Base-by-base conservation (phyloP, 225 moss, liverwort and hornwort species). In the Physcomitrellopsis africana region DNA sequence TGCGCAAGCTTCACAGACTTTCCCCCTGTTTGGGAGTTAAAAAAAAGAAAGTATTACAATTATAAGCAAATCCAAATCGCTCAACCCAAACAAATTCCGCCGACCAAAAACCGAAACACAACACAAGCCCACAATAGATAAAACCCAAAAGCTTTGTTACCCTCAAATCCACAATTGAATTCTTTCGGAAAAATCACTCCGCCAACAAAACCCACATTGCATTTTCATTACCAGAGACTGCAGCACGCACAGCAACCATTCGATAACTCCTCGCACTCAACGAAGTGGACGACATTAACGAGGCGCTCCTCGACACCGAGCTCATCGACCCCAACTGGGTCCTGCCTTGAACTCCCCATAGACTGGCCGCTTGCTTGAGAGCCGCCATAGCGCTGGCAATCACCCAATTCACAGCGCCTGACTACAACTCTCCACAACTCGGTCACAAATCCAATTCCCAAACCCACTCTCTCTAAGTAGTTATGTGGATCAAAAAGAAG, bases 181-280 rank as follows among this genome's bases (percentile, higher is more conserved):
- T 18, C 5, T 9, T 7, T 12, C 20, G 19, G 19, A 12, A 1
- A 37, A 37, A 37, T 37, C 32, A 37, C 7, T 37, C 32, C 7
- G 3, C 32, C 15, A 24, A 11, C 9, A 37, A 37, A 2, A 19
- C 52, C 16, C 9, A 32, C 29, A 19, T 7, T 14, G 13, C 48
- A 61, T 19, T 32, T 29, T 5, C 11, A 15, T 29, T 37, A 81
- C 81, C 81, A 18, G 81, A 81, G 0, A 81, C 63, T 13, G 81
- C 81, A 68, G 77, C 81, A 27, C 72, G 81, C 77, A 81, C 81
- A 32, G 60, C 81, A 62, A 56, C 24, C 41, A 49, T 26, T 16
- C 77, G 72, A 3, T 61, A 62, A 11, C 45, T 17, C 55, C 10
- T 65, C 55, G 0, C 29, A 11, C 32, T 37, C 37, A 62, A 24